Percentiles rank a stretch among this genome's conserved stretches.
These are phyloP conservation scores for Coemansia sp. DNA, from an alignment of 192 early-diverging fungal genomes.

Conservation along the genomic window DNA sequence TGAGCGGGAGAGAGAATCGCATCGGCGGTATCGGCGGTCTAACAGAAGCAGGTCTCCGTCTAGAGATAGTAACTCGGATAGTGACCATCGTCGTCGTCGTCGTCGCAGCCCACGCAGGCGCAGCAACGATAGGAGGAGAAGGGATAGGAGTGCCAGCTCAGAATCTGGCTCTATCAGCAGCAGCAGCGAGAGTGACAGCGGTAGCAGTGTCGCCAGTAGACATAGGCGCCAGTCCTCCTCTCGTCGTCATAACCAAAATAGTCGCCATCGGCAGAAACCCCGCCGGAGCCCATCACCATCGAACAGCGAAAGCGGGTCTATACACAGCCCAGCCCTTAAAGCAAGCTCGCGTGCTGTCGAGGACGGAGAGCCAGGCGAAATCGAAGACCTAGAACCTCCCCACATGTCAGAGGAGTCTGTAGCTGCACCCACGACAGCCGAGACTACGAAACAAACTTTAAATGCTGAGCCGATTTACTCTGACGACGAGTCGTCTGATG, in stretches of 20 bases:
- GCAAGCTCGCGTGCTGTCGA: constrained; percentile 22
- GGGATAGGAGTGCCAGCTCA: constrained; percentile 8
- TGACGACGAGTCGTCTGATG: not conserved
- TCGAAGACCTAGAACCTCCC: constrained; percentile 24
- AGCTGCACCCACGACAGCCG: not conserved
- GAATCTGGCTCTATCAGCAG: not conserved
- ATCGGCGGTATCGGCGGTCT: constrained; percentile 1
- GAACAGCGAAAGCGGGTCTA: not conserved
- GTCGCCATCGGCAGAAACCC: not conserved
- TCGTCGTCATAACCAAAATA: not conserved
- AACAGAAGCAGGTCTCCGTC: constrained; percentile 3
- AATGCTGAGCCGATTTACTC: not conserved
- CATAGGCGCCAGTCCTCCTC: not conserved
- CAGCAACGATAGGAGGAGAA: not conserved
- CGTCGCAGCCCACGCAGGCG: not conserved
- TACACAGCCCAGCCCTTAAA: not conserved
- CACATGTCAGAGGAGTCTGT: not conserved
- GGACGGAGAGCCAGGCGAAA: constrained; percentile 52
- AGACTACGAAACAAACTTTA: not conserved
- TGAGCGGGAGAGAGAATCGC: not conserved
- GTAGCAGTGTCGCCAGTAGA: not conserved
- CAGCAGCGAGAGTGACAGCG: constrained; percentile 4
- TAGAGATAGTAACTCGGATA: not conserved
- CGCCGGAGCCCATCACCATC: constrained; percentile 9
- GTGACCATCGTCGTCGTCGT: not conserved